Evolutionary conservation across 164 flowering plant species (phyloP).

Genomic region (Akebia trifoliata): DNA sequence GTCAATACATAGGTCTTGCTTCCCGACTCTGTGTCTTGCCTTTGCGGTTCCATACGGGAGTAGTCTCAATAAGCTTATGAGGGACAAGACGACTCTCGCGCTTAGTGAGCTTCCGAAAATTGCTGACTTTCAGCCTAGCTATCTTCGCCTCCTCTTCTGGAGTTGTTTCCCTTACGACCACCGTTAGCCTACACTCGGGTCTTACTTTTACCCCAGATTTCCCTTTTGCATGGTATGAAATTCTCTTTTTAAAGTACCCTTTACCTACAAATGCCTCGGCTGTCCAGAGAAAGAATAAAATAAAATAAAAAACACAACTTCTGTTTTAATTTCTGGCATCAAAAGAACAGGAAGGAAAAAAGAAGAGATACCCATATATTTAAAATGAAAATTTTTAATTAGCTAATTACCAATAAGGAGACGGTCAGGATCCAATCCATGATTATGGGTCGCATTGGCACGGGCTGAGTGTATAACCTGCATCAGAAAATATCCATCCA

Average conservation of each 20-base stretch:
- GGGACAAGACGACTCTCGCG: slow-evolving; percentile 77
- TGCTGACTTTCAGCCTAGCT: slow-evolving; percentile 69
- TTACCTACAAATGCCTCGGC: slow-evolving; percentile 98
- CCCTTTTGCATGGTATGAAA: slow-evolving; percentile 68
- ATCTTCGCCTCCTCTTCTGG: slow-evolving; percentile 86
- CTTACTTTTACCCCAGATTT: slow-evolving; percentile 55
- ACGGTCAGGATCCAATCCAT: slow-evolving; percentile 87
- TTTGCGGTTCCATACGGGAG: slow-evolving; percentile 78
- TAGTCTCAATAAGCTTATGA: slow-evolving; percentile 82
- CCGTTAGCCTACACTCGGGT: slow-evolving; percentile 87
- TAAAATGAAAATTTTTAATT: background rate
- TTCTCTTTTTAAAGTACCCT: slow-evolving; percentile 61
- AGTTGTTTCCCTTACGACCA: slow-evolving; percentile 84
- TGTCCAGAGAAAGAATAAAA: slow-evolving; percentile 19
- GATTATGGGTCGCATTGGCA: slow-evolving; percentile 95
- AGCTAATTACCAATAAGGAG: slow-evolving; percentile 74
- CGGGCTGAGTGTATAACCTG: slow-evolving; percentile 96
- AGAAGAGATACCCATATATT: background rate
- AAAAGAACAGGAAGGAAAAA: background rate
- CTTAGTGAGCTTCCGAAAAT: slow-evolving; percentile 71
- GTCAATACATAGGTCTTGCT: slow-evolving; percentile 12
- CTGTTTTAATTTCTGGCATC: background rate
- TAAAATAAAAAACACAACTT: background rate
- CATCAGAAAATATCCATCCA: slow-evolving; percentile 10
- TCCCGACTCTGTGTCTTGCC: slow-evolving; percentile 22